Base-by-base conservation (phyloP, 2,329 filamentous ascomycete species). In the Cadophora luteo-olivacea region DNA sequence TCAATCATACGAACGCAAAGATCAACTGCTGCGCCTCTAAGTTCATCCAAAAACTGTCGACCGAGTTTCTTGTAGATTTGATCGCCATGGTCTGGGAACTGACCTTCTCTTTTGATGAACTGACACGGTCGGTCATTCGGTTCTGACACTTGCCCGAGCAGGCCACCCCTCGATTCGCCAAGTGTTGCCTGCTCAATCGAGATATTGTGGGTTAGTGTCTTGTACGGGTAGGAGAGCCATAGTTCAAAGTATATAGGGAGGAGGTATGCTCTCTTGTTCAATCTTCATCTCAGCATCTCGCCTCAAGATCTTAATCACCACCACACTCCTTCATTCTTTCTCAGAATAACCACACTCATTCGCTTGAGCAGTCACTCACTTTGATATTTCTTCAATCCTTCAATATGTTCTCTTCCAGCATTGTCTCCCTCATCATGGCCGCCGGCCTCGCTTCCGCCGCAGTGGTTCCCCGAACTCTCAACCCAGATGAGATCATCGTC, bases 401-500 rank as follows among this genome's bases (percentile, higher is more conserved):
- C 68, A 69, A 41, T n/a, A 67, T 68, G 64, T 48, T 65, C 52
- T 61, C 36, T 25, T 61, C 58, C 38, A 64, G 19, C 51, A n/a
- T 69, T 52, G 3, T 66, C 25, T 55, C 66, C 4, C 45, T 69
- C 55, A 36, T 69, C 33, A 36, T 66, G 33, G 51, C 60, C 36
- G 62, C 67, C 16, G 57, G 61, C 54, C 61, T 72, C 51, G 66
- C 52, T 19, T 57, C 66, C 8, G 66, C 66, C 4, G 64, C 68
- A 33, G 57, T 57, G 5, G 29, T 69, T 19, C 67, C 67, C 29
- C 65, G 67, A 33, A 36, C 49, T 12, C 71, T 75, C 48, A 68
- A 65, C 25, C 62, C 60, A 16, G 76, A 78, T 24, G 68, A 77
- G 63, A 66, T 78, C 51, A 65, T 78, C 9, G 68, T 75, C n/a